Percentiles rank a stretch among this genome's conserved stretches.
These are phyloP conservation scores for Sphaerulina vaccinii DNA, from an alignment of 2,329 filamentous ascomycete genomes.

Conservation along the genomic window DNA sequence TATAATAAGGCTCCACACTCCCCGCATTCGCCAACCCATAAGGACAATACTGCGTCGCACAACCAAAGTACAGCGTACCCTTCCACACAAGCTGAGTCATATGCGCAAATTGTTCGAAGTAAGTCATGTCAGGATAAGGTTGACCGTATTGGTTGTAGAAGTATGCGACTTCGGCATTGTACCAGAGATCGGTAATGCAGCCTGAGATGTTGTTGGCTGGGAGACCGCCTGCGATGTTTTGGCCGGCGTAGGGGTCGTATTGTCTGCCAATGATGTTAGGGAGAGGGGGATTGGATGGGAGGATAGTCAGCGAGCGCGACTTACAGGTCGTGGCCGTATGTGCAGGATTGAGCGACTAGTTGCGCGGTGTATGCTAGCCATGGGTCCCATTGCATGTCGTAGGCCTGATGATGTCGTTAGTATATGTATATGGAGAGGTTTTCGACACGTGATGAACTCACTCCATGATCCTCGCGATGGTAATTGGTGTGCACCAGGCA, in stretches of 20 bases:
- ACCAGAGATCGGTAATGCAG: conserved; percentile 80
- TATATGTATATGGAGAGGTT: conserved; percentile 42
- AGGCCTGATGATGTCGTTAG: conserved; percentile 52
- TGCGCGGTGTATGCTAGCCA: conserved; percentile 63
- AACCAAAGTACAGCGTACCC: conserved; percentile 61
- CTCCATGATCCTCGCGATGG: conserved; percentile 72
- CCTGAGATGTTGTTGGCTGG: conserved; percentile 57
- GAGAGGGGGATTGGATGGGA: conserved; percentile 25
- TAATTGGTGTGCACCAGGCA: conserved; percentile 76
- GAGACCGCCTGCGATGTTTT: conserved; percentile 80
- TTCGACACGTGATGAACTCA: background rate
- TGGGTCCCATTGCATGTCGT: conserved; percentile 55
- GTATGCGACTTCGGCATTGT: conserved; percentile 72
- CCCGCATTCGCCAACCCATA: conserved; percentile 51
- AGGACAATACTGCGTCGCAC: conserved; percentile 57
- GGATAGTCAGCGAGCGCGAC: conserved; percentile 34
- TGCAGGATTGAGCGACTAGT: conserved; percentile 63
- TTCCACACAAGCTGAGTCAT: conserved; percentile 75
- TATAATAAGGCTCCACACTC: conserved; percentile 59
- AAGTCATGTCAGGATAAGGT: conserved; percentile 56
- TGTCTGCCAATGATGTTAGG: conserved; percentile 46
- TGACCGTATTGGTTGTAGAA: conserved; percentile 57
- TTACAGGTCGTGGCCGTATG: conserved; percentile 74
- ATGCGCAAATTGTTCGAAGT: conserved; percentile 69
- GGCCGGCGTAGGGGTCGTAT: conserved; percentile 51